Conservation (phyloP, 352 stramenopile species). For the Sclerospora graminicola region DNA sequence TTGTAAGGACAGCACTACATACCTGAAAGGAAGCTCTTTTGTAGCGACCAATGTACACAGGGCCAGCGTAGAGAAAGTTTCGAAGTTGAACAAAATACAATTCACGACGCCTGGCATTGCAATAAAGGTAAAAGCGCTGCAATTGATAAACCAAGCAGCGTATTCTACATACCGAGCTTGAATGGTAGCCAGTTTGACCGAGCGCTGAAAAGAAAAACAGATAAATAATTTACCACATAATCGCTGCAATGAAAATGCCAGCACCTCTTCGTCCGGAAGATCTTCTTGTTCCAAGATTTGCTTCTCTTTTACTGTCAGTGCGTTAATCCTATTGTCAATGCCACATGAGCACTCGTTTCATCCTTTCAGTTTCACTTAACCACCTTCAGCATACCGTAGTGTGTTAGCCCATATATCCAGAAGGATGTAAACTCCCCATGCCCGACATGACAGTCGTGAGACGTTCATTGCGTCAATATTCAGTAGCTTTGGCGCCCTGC, state of each 20-base stretch:
- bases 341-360: not conserved
- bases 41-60: conserved; percentile 74
- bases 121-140: not conserved
- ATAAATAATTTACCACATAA: too few species aligned
- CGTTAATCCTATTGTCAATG: conserved; percentile 31
- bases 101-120: conserved; percentile 37
- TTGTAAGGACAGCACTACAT: conserved; percentile 1
- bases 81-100: conserved; percentile 71
- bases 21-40: conserved; percentile 62
- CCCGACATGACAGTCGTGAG: conserved; percentile 59
- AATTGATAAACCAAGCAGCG: too few species aligned
- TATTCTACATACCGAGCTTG: conserved; percentile 25
- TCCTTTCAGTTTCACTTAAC: not conserved
- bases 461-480: conserved; percentile 60
- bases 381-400: conserved; percentile 30
- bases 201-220: not conserved
- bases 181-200: too few species aligned
- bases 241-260: too few species aligned
- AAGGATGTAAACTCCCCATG: conserved; percentile 65
- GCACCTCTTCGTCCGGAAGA: conserved; percentile 40
- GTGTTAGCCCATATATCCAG: conserved; percentile 75
- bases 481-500: conserved; percentile 62
- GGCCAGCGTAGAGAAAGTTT: conserved; percentile 73
- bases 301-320: conserved; percentile 48
- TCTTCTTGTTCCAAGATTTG: conserved; percentile 36